These are phyloP conservation scores for Sphaerulina musiva DNA, from an alignment of 2,329 filamentous ascomycete species.

Conservation along the genomic window DNA sequence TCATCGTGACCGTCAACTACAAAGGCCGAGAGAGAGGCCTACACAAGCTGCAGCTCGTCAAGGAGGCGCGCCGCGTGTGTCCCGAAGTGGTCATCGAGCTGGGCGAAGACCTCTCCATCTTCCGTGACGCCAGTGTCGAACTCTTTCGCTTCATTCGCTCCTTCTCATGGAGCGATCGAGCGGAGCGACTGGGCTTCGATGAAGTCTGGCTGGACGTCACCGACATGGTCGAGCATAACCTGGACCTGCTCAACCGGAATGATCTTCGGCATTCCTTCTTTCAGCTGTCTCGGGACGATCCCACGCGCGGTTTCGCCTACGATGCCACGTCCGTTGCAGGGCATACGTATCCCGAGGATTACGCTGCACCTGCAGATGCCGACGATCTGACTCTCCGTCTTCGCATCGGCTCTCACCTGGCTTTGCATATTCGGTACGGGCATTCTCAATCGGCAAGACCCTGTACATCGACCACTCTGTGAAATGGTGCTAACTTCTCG, in stretches of 20 bases:
- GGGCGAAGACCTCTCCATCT: constrained; percentile 78
- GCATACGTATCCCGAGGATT: constrained; percentile 47
- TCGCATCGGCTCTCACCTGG: constrained; percentile 73
- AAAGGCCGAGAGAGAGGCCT: constrained; percentile 66
- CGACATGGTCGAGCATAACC: constrained; percentile 78
- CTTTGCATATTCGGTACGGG: constrained; percentile 57
- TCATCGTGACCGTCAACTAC: constrained; percentile 86
- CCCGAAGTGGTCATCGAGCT: constrained; percentile 80
- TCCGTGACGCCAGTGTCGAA: constrained; percentile 77
- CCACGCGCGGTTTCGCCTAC: constrained; percentile 72
- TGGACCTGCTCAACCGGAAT: constrained; percentile 60
- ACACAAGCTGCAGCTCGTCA: constrained; percentile 77
- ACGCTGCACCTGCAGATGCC: not conserved
- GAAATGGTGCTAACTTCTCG: too few species aligned
- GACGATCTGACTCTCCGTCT: constrained; percentile 49
- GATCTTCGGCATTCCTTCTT: constrained; percentile 69
- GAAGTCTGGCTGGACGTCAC: constrained; percentile 79
- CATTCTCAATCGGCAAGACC: too few species aligned
- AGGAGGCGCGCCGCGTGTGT: constrained; percentile 70
- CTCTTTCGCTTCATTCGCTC: constrained; percentile 66
- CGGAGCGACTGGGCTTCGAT: constrained; percentile 82
- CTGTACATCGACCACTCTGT: too few species aligned
- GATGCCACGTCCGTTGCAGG: constrained; percentile 65
- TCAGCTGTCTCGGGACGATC: constrained; percentile 64
- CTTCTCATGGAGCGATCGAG: constrained; percentile 70